phyloP scores from a whole-genome alignment of 1,139 yeast genomes.

The Casaregolazyma suthepensis region DNA sequence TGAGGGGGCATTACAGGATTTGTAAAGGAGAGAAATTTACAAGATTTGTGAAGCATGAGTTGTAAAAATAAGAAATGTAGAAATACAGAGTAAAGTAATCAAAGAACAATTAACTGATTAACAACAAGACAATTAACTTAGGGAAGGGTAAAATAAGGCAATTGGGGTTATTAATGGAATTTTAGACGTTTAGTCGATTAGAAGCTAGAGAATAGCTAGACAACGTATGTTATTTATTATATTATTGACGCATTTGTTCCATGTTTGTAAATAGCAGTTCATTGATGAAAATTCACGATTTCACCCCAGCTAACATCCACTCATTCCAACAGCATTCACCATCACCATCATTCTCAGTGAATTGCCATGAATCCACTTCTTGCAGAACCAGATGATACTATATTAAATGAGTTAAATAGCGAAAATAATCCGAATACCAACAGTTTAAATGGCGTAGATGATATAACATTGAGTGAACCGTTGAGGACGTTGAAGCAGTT shows the following conservation, averaged over 20 bases:
- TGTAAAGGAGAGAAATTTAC: no score
- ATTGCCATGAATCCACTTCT: not conserved
- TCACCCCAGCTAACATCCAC: not conserved
- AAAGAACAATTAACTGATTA: no score
- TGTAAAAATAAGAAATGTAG: no score
- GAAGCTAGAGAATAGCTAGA: no score
- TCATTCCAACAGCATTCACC: not conserved
- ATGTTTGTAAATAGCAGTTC: not conserved
- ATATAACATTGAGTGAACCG: constrained; percentile 7
- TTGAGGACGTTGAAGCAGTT: constrained; percentile 17
- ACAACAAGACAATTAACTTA: no score
- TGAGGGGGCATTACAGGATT: not conserved
- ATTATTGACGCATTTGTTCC: no score
- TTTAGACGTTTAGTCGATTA: no score
- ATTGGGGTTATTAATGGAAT: no score
- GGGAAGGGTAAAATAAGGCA: no score
- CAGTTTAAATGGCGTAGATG: not conserved
- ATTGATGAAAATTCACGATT: not conserved
- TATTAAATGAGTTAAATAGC: not conserved
- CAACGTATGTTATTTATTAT: not conserved
- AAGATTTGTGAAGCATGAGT: no score
- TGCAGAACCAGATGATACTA: not conserved
- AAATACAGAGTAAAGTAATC: no score
- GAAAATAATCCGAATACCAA: not conserved
- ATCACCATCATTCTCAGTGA: not conserved